Evolutionary conservation across 164 flowering plant species (phyloP), one percentile per base, ranked within the genome.

Genomic region (Aristolochia californica): DNA sequence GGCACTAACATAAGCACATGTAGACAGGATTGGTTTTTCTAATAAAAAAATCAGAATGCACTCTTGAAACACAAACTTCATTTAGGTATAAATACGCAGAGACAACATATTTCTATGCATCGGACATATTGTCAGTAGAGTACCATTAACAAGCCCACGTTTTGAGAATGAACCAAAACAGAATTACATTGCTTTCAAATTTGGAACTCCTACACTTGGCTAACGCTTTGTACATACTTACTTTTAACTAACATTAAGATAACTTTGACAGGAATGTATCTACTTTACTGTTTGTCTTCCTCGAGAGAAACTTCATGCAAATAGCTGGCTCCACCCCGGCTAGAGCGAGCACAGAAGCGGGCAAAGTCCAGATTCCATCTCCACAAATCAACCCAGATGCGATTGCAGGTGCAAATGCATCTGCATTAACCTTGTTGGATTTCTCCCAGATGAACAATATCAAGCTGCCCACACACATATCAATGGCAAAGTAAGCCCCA

Each of bases 361-460:
- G 85, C 62, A 80, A 52, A 16, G 76, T 68, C 85, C 85, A 80
- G 53, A 78, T 69, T 27, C 82, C 80, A 57, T 78, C 85, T 10
- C 85, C 82, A 61, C 82, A 80, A 50, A 80, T 80, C 69, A 80
- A 57, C 9, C 84, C 84, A 26, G 84, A 80, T 47, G 84, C 84
- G 5, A 80, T 80, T 13, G 81, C 84, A 10, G 82, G 77, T 2
- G 67, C 78, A 59, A 75, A 76, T 13, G 74, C 76, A 53, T 74
- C 78, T 16, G 84, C 84, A 57, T 78, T 73, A 3, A 57, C 68
- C 75, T 74, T 78, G 68, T 80, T 68, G 18, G 62, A 13, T 64
- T 54, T 72, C 59, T 53, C 43, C 84, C 82, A 78, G 4, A 74
- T 48, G 47, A 74, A 78, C n/a, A 80, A 58, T 45, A 80, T 80